phyloP scores from a whole-genome alignment of 306 rosid species.

The Clitoria ternatea region DNA sequence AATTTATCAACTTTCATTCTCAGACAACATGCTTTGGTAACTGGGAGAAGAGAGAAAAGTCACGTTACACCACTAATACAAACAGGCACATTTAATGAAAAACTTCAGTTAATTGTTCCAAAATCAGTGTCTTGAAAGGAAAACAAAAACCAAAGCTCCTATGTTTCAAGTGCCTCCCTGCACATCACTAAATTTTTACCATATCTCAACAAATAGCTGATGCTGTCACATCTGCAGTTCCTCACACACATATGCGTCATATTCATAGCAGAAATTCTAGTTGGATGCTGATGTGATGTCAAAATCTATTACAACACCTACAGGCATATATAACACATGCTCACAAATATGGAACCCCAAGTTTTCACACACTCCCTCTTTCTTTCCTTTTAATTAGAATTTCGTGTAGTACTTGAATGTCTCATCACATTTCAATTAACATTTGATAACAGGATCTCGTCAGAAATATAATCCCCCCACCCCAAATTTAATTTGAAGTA shows the following conservation, averaged over 20 bases:
- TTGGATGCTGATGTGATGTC: constrained; percentile 7
- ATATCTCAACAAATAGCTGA: background rate
- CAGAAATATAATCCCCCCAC: too few relatives aligned
- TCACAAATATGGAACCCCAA: background rate
- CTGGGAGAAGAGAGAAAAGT: too few relatives aligned
- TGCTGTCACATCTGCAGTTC: background rate
- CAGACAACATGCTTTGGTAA: too few relatives aligned
- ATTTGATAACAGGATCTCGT: too few relatives aligned
- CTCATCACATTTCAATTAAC: background rate
- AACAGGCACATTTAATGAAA: background rate
- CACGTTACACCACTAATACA: too few relatives aligned
- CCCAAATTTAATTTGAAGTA: too few relatives aligned
- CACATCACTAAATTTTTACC: background rate
- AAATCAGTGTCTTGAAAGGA: background rate
- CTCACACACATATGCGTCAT: background rate
- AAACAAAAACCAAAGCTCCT: background rate
- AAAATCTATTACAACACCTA: background rate
- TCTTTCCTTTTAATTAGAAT: too few relatives aligned
- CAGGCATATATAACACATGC: background rate
- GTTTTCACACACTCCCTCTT: background rate
- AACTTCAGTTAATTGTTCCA: background rate
- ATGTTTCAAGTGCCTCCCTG: background rate
- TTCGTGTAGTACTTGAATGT: too few relatives aligned
- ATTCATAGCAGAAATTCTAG: background rate
- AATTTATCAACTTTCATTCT: background rate